Evolutionary conservation across 202 grass and related monocot species (phyloP).

Genomic region (Schoenoplectus tabernaemontani): DNA sequence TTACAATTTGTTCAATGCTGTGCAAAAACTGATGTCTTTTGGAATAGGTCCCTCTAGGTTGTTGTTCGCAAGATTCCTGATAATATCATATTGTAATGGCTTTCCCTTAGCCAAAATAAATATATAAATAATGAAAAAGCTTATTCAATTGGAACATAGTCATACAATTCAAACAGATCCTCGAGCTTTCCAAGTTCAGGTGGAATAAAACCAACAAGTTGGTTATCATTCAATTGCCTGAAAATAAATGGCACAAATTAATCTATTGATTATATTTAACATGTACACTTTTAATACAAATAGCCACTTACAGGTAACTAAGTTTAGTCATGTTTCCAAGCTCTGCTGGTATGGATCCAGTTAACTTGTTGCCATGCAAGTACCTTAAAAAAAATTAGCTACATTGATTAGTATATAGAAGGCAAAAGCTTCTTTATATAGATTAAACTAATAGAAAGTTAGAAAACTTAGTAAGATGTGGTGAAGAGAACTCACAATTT

Average conservation of each 20-base stretch:
- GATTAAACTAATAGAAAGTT: neutral
- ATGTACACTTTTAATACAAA: constrained; percentile 9
- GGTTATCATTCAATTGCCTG: constrained; percentile 94
- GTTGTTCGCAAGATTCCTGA: constrained; percentile 94
- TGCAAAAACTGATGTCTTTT: constrained; percentile 80
- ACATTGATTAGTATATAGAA: neutral
- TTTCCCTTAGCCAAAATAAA: neutral
- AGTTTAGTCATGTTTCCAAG: constrained; percentile 96
- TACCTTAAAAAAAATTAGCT: constrained; percentile 40
- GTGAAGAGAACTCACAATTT: constrained; percentile 70
- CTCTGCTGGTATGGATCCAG: constrained; percentile 72
- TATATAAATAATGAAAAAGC: neutral
- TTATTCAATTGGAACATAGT: neutral
- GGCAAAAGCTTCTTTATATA: neutral
- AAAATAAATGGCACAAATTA: constrained; percentile 17
- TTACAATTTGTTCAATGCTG: constrained; percentile 98
- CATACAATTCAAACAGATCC: constrained; percentile 96
- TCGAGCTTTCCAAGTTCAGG: constrained; percentile 92
- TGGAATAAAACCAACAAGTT: constrained; percentile 83
- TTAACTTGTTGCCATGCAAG: constrained; percentile 93
- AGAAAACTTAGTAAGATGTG: neutral
- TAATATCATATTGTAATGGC: constrained; percentile 25
- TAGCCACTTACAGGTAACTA: constrained; percentile 77
- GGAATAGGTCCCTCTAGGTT: constrained; percentile 85
- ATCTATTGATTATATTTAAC: neutral